Conservation (phyloP, 2,329 filamentous ascomycete genomes). For the Cordyceps militaris region DNA sequence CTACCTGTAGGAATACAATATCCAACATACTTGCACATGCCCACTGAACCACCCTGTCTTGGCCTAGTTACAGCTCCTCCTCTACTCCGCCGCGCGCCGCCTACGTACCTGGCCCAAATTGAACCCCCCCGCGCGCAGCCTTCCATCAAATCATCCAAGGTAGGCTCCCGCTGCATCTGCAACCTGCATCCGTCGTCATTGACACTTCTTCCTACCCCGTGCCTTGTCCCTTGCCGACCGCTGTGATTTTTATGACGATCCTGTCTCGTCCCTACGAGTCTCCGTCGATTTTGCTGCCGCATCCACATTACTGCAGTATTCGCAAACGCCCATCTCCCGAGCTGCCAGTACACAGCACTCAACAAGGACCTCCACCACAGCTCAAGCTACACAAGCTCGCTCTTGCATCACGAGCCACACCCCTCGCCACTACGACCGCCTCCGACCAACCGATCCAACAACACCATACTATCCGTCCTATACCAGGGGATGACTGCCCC, state of each 20-base stretch:
- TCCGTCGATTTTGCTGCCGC: neutral
- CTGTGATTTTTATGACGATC: too few relatives aligned
- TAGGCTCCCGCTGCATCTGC: neutral
- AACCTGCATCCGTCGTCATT: constrained; percentile 3
- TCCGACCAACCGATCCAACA: neutral
- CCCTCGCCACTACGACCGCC: neutral
- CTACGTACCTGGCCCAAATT: neutral
- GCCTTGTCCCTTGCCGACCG: neutral
- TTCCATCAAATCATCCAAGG: neutral
- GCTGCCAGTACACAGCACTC: neutral
- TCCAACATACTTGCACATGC: too few relatives aligned
- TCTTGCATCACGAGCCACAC: neutral
- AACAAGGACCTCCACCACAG: neutral
- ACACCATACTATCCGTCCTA: neutral
- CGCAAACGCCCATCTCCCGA: neutral
- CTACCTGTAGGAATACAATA: too few relatives aligned
- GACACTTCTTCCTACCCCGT: neutral
- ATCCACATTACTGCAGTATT: neutral
- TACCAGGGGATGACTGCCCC: constrained; percentile 9
- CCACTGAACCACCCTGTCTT: too few relatives aligned
- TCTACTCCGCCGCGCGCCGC: neutral
- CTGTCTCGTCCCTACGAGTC: neutral
- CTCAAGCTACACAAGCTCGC: constrained; percentile 2
- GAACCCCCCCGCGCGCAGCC: neutral
- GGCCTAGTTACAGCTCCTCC: neutral